Base-by-base conservation (phyloP, 441 rosid species). In the Aleurites moluccanus region DNA sequence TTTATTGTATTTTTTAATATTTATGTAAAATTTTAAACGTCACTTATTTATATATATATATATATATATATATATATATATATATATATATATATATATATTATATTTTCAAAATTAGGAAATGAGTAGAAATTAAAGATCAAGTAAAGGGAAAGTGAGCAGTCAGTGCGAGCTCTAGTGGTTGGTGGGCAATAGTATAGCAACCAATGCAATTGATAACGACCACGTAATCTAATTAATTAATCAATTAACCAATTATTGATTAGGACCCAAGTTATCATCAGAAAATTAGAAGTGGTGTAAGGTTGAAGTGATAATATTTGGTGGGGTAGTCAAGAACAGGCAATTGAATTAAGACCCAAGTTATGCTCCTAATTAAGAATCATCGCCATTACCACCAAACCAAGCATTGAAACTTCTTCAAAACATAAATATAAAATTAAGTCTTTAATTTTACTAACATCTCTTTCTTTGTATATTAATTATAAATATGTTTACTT, bases 251-350 rank as follows among this genome's bases (percentile, higher is more conserved):
- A 2, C 30, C 28, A 21, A 8, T 16, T 42, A 61, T 77, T 64
- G 70, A 83, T 83, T 83, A 13, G 38, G 73, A 75, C 78, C 68
- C 23, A 77, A 72, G 81, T 69, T 68, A 74, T 47, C 56, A 70
- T 27, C 6, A 44, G 62, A 49, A 45, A 47, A 33, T 33, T 8
- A 61, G 57, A 20, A 64, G 38, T 67, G 68, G 69, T 71, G 87
- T 82, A 49, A 23, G 67, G 69, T 73, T 82, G 21, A 80, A 80
- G 83, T 59, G 72, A 78, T 56, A 53, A 27, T 21, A 9, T n/a
- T 3, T 30, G 50, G 49, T 67, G 77, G 64, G 73, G 63, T 50
- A 61, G 23, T 68, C 38, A 45, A 76, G 70, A 67, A 74, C 44
- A 15, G 61, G 28, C 47, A 42, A 35, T 75, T 77, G 30, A 78